phyloP scores from a whole-genome alignment of 2,329 filamentous ascomycete species.

The Aspergillus novofumigatus region DNA sequence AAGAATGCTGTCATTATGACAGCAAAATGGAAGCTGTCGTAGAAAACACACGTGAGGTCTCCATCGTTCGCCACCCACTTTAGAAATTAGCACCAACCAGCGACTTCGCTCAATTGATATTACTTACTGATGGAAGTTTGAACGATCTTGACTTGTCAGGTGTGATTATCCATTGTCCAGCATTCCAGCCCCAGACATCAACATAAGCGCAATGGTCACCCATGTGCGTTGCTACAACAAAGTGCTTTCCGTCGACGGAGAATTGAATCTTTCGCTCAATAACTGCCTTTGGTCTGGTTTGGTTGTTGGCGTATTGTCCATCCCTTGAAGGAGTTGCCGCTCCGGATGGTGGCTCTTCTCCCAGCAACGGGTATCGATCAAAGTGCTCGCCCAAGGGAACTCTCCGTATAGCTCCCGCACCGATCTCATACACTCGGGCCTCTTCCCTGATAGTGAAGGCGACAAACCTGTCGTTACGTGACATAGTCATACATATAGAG shows the following conservation, averaged over 20 bases:
- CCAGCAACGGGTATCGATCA: constrained; percentile 4
- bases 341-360: constrained; percentile 2
- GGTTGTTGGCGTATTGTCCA: constrained; percentile 7
- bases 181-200: constrained; percentile 19
- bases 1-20: constrained; percentile 27
- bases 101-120: not conserved
- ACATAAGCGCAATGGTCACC: constrained; percentile 24
- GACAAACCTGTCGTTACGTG: constrained; percentile 19
- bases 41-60: constrained; percentile 33
- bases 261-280: constrained; percentile 31
- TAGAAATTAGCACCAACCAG: constrained; percentile 4
- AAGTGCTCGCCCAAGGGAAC: constrained; percentile 10
- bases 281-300: constrained; percentile 19
- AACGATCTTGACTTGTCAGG: constrained; percentile 15
- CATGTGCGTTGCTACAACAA: constrained; percentile 32
- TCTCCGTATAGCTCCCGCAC: constrained; percentile 9
- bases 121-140: constrained; percentile 17
- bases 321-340: not conserved
- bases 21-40: constrained; percentile 24
- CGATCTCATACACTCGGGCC: constrained; percentile 18
- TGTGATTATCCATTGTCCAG: constrained; percentile 14
- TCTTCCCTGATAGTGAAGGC: constrained; percentile 19
- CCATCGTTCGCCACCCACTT: constrained; percentile 33
- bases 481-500: constrained; percentile 18
- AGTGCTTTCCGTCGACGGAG: constrained; percentile 27